These are phyloP conservation scores for Calendula officinalis DNA, from an alignment of 129 eudicot genomes.

Conservation along the genomic window DNA sequence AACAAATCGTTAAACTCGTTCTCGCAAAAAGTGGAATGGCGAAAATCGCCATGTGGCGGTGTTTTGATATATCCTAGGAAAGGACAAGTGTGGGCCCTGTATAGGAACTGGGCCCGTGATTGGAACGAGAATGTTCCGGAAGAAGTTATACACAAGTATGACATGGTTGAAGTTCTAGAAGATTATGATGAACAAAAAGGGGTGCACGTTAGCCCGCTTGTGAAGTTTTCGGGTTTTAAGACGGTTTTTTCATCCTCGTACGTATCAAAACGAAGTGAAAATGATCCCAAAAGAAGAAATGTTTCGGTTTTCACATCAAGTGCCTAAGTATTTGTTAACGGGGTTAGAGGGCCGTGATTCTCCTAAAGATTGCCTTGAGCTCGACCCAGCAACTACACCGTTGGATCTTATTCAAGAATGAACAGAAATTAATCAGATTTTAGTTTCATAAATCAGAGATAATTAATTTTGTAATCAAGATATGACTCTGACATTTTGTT, in stretches of 20 bases:
- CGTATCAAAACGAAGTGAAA: constrained; percentile 35
- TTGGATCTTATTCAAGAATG: constrained; percentile 43
- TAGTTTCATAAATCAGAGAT: too few relatives aligned
- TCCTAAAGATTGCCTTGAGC: constrained; percentile 67
- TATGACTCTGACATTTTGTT: too few relatives aligned
- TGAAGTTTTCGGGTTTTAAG: constrained; percentile 64
- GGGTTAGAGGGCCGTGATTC: constrained; percentile 60
- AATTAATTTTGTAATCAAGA: too few relatives aligned
- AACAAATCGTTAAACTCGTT: constrained; percentile 61
- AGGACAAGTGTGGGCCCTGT: constrained; percentile 87
- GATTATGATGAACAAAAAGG: constrained; percentile 66
- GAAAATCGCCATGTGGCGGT: constrained; percentile 50
- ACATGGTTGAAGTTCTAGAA: constrained; percentile 68
- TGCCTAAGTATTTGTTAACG: constrained; percentile 60
- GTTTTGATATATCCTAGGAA: constrained; percentile 53
- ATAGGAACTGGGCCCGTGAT: constrained; percentile 71
- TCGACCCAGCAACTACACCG: constrained; percentile 89
- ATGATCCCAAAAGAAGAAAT: constrained; percentile 53
- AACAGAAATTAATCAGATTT: too few relatives aligned
- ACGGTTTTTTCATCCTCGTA: constrained; percentile 62
- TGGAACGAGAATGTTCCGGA: constrained; percentile 67
- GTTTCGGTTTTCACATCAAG: constrained; percentile 80
- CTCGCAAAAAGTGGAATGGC: constrained; percentile 68
- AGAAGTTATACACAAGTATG: constrained; percentile 60
- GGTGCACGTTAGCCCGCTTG: constrained; percentile 51